phyloP scores from a whole-genome alignment of 306 rosid species.

The Quercus suber region DNA sequence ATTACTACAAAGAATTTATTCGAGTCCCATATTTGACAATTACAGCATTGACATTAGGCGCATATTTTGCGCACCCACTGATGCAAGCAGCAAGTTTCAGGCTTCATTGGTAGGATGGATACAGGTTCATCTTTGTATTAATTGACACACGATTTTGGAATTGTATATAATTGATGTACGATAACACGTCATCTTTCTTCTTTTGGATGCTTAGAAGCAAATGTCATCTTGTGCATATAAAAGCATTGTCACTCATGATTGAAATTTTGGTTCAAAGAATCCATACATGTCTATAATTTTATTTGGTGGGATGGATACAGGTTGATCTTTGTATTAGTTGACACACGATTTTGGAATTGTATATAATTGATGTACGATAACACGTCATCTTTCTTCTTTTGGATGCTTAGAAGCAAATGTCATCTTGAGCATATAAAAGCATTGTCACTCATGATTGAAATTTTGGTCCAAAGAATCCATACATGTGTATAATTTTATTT shows the following conservation, averaged over 20 bases:
- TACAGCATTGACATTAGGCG: slow-evolving; percentile 79
- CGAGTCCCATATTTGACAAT: slow-evolving; percentile 74
- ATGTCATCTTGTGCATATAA: not conserved
- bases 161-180: not conserved
- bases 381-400: not conserved
- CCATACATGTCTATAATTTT: no score
- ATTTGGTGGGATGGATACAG: slow-evolving; percentile 48
- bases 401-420: not conserved
- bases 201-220: not conserved
- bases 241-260: no score
- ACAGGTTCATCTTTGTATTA: not conserved
- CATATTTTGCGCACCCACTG: slow-evolving; percentile 85
- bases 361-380: not conserved
- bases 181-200: not conserved
- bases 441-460: no score
- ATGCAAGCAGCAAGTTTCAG: slow-evolving; percentile 81
- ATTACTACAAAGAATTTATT: slow-evolving; percentile 82
- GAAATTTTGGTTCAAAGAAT: no score
- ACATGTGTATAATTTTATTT: no score
- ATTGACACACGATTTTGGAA: not conserved
- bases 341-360: not conserved
- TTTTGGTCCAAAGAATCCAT: no score
- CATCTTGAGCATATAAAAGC: not conserved
- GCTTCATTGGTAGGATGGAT: slow-evolving; percentile 75
- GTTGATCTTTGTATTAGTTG: not conserved